phyloP scores from a whole-genome alignment of 2,329 filamentous ascomycete genomes.

The Aspergillus viridinutans region DNA sequence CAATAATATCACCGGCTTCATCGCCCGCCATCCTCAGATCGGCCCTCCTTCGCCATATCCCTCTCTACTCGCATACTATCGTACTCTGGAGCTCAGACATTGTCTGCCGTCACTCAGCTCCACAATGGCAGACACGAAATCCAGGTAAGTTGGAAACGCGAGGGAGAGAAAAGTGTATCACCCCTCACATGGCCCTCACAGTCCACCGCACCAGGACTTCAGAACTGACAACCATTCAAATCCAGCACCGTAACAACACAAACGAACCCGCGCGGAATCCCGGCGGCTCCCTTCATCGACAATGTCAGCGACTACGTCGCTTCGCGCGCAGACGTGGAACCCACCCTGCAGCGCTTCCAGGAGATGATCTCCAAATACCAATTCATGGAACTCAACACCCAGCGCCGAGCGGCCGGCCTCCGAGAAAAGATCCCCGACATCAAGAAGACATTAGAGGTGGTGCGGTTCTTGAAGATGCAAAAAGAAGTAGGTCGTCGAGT shows the following conservation, averaged over 20 bases:
- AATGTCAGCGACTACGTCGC: conserved; percentile 46
- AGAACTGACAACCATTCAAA: conserved; percentile 15
- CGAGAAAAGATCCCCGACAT: conserved; percentile 97
- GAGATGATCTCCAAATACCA: conserved; percentile 81
- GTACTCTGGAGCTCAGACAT: background rate
- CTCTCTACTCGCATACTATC: background rate
- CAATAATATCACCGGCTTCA: conserved; percentile 4
- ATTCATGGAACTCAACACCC: conserved; percentile 96
- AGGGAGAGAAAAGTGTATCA: background rate
- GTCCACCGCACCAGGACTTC: background rate
- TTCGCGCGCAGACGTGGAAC: conserved; percentile 42
- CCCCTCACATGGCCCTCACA: background rate
- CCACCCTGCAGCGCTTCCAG: conserved; percentile 44
- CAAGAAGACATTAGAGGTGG: conserved; percentile 88
- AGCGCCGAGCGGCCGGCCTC: conserved; percentile 73
- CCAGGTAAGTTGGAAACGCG: conserved; percentile 18
- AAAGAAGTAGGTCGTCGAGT: conserved; percentile 57
- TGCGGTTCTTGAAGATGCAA: conserved; percentile 74
- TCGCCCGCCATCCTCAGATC: conserved; percentile 2
- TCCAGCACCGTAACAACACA: conserved; percentile 23
- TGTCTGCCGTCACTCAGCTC: conserved; percentile 12
- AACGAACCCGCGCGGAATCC: conserved; percentile 46
- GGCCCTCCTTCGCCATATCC: conserved; percentile 1
- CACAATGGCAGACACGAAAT: conserved; percentile 31
- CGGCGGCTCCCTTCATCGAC: conserved; percentile 45